Conservation (phyloP, 306 rosid species). For the Cercis canadensis region DNA sequence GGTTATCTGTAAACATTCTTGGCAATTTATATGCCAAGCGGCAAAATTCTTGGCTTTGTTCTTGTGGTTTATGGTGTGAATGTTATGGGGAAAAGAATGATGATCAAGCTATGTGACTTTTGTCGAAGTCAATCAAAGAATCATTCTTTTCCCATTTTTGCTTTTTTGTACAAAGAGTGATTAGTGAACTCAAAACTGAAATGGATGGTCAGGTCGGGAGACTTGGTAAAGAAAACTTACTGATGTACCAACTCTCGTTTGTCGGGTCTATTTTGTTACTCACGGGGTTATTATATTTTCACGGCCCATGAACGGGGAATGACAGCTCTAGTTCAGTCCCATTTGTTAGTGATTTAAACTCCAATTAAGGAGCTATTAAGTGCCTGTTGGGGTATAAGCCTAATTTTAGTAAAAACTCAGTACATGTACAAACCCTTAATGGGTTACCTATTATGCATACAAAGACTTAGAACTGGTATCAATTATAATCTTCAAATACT, state of each 20-base stretch:
- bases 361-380: too few species aligned
- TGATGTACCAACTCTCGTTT: too few species aligned
- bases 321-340: too few species aligned
- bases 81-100: constrained; percentile 49
- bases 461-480: not conserved
- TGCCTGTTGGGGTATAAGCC: too few species aligned
- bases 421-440: not conserved
- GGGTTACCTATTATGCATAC: not conserved
- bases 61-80: constrained; percentile 58
- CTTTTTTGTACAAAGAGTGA: constrained; percentile 66
- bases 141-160: constrained; percentile 53
- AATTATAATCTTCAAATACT: constrained; percentile 10
- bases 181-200: constrained; percentile 56
- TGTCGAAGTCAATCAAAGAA: constrained; percentile 49
- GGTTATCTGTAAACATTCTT: constrained; percentile 54
- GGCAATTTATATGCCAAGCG: constrained; percentile 70
- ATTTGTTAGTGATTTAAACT: too few species aligned
- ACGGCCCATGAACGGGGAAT: too few species aligned
- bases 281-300: too few species aligned
- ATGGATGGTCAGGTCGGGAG: constrained; percentile 38
- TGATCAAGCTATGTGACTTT: constrained; percentile 46
- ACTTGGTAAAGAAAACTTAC: constrained; percentile 34
- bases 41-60: constrained; percentile 99
- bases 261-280: too few species aligned
- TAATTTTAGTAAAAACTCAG: too few species aligned